These are phyloP conservation scores for Salix caprea DNA, from an alignment of 345 rosid species.

Conservation along the genomic window DNA sequence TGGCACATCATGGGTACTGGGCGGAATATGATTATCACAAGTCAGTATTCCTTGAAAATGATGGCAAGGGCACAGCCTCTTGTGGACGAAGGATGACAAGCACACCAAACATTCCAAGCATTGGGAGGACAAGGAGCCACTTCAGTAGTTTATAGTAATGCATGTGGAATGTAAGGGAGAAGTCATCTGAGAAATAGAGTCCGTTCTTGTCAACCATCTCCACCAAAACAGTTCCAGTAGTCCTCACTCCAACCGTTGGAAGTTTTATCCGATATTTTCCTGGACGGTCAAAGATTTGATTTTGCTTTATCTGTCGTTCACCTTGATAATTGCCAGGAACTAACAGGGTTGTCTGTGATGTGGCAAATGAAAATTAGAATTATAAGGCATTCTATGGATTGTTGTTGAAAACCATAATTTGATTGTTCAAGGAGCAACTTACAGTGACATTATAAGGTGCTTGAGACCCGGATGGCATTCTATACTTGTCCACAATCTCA, in stretches of 20 bases:
- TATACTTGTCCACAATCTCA: conserved; percentile 79
- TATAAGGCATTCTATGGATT: background rate
- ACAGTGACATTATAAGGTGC: conserved; percentile 95
- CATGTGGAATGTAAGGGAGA: conserved; percentile 97
- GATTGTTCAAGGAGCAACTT: conserved; percentile 27
- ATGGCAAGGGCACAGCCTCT: conserved; percentile 85
- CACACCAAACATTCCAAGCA: conserved; percentile 91
- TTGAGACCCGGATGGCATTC: conserved; percentile 87
- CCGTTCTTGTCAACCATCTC: conserved; percentile 97
- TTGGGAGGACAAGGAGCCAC: conserved; percentile 95
- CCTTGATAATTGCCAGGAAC: conserved; percentile 98
- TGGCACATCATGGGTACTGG: background rate
- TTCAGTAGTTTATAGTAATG: conserved; percentile 89
- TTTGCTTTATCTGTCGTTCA: conserved; percentile 70
- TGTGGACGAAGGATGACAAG: conserved; percentile 89
- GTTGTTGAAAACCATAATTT: background rate
- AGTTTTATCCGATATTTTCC: conserved; percentile 80
- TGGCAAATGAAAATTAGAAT: conserved; percentile 6
- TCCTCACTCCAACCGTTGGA: conserved; percentile 86
- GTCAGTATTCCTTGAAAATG: conserved; percentile 87
- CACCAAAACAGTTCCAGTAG: conserved; percentile 86
- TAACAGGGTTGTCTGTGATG: conserved; percentile 69
- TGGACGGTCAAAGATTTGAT: conserved; percentile 55
- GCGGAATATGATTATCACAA: conserved; percentile 27
- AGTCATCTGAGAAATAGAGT: conserved; percentile 86